phyloP scores from a whole-genome alignment of 2,329 filamentous ascomycete genomes.

The Magnaporthales sp. region DNA sequence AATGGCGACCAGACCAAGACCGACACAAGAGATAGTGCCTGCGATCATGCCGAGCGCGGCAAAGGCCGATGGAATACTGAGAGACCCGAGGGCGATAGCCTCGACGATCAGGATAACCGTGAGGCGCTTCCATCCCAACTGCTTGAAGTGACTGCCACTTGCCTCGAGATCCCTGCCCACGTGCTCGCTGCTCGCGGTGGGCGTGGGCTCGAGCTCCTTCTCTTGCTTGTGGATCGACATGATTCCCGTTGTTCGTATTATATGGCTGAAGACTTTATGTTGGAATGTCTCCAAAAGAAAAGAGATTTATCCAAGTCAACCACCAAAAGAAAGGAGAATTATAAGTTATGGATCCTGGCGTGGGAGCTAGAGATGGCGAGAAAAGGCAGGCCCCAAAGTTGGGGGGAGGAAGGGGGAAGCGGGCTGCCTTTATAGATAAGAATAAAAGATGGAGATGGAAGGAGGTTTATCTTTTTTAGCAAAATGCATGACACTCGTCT shows the following conservation, averaged over 20 bases:
- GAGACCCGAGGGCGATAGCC: slow-evolving; percentile 44
- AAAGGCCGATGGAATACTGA: slow-evolving; percentile 43
- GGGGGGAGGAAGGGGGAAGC: not conserved
- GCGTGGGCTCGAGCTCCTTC: not conserved
- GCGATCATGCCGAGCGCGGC: slow-evolving; percentile 43
- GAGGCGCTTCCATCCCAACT: slow-evolving; percentile 48
- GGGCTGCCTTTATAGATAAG: not conserved
- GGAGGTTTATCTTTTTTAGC: not conserved
- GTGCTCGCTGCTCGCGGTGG: not conserved
- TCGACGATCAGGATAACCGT: slow-evolving; percentile 48
- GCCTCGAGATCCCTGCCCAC: slow-evolving; percentile 15
- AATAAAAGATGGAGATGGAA: not conserved
- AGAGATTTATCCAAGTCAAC: not conserved
- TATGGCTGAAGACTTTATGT: not conserved
- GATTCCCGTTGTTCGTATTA: not conserved
- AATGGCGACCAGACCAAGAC: slow-evolving; percentile 27
- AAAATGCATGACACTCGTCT: not conserved
- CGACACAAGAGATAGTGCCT: slow-evolving; percentile 25
- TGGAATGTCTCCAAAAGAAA: too few species aligned
- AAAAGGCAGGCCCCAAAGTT: not conserved
- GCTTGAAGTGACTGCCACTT: slow-evolving; percentile 37
- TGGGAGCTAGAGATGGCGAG: not conserved
- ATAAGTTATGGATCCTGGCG: not conserved
- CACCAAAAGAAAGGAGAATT: not conserved
- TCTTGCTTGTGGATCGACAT: not conserved